Percentiles rank a stretch among this genome's conserved stretches.
phyloP scores from a whole-genome alignment of 345 rosid genomes.

The Eucalyptus virginea region DNA sequence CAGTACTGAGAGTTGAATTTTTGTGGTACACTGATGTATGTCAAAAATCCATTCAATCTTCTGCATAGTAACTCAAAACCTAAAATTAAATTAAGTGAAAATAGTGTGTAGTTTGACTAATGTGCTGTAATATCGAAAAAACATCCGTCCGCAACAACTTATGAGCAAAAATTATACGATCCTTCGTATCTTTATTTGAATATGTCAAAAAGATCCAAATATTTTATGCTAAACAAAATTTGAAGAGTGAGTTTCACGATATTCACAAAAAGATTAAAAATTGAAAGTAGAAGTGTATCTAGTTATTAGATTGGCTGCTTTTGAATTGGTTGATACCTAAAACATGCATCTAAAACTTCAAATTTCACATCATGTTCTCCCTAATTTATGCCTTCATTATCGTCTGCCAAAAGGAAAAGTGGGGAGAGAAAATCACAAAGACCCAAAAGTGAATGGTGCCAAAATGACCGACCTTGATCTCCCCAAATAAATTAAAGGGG shows the following conservation, averaged over 20 bases:
- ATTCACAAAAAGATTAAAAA: background rate
- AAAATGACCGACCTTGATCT: background rate
- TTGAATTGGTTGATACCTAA: background rate
- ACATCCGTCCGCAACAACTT: background rate
- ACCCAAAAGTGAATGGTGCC: background rate
- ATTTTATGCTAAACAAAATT: background rate
- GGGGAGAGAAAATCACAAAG: background rate
- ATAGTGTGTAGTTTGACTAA: background rate
- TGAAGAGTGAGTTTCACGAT: background rate
- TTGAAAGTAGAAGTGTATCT: background rate
- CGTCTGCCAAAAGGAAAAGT: background rate
- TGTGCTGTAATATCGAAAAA: background rate
- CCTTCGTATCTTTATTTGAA: accelerated
- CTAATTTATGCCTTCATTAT: background rate
- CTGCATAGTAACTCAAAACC: background rate
- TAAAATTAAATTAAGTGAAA: background rate
- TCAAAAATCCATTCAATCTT: background rate
- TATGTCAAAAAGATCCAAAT: background rate
- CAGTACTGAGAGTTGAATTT: background rate
- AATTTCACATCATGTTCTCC: background rate
- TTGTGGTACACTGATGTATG: background rate
- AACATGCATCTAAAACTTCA: background rate
- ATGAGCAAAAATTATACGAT: background rate
- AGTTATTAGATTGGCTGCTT: background rate
- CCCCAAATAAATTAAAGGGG: background rate